These are phyloP conservation scores for Nemania diffusa DNA, from an alignment of 2,329 filamentous ascomycete species.

Conservation along the genomic window DNA sequence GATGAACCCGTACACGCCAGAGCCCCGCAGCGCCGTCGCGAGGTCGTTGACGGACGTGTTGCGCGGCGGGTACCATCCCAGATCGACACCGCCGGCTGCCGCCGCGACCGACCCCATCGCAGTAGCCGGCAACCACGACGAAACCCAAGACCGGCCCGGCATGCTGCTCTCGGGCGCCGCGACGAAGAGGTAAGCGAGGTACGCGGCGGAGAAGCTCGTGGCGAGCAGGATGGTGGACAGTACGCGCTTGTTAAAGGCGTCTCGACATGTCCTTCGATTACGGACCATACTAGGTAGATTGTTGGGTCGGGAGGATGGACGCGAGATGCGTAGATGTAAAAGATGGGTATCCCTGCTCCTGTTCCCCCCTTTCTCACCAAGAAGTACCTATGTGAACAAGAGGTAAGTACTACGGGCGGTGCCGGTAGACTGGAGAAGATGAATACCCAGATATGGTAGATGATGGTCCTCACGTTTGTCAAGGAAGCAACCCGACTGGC, in stretches of 20 bases:
- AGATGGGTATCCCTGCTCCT: not conserved
- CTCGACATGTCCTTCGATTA: not conserved
- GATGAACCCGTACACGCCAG: slow-evolving; percentile 77
- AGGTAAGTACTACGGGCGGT: not conserved
- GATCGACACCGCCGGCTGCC: slow-evolving; percentile 47
- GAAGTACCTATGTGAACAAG: not conserved
- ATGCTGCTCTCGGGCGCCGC: not conserved
- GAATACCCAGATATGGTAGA: not conserved
- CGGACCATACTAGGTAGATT: not conserved
- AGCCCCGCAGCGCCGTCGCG: slow-evolving; percentile 60
- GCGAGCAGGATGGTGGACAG: not conserved
- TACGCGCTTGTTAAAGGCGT: no score
- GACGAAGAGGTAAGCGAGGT: not conserved
- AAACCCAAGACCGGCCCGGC: not conserved
- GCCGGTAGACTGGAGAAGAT: not conserved
- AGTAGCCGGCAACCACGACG: not conserved
- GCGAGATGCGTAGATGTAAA: not conserved
- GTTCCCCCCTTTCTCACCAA: not conserved
- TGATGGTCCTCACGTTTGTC: slow-evolving; percentile 18
- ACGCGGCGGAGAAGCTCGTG: not conserved
- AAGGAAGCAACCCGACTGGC: slow-evolving; percentile 25
- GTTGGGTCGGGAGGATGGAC: not conserved
- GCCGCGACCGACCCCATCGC: not conserved
- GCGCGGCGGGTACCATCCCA: slow-evolving; percentile 68
- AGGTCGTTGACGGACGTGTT: slow-evolving; percentile 70